Percentiles rank a stretch among this genome's conserved stretches.
These are phyloP conservation scores for Bipolaris sorokiniana DNA, from an alignment of 2,329 filamentous ascomycete species.

Conservation along the genomic window DNA sequence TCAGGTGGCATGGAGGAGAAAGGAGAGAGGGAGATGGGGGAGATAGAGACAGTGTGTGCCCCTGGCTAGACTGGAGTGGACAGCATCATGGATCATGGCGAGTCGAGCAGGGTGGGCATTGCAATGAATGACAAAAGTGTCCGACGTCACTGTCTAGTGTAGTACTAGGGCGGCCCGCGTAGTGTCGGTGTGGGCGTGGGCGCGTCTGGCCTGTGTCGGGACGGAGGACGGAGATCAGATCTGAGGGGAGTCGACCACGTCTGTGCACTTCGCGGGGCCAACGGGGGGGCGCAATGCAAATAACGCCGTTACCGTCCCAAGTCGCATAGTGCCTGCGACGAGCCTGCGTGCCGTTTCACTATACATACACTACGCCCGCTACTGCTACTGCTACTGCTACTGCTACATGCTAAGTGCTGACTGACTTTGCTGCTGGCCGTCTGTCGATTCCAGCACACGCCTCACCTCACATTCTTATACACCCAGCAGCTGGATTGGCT, in stretches of 20 bases:
- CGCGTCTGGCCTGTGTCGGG: constrained; percentile 7
- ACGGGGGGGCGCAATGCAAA: constrained; percentile 24
- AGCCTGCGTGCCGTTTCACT: constrained; percentile 12
- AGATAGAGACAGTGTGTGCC: not conserved
- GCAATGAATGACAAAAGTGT: not conserved
- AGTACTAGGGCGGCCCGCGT: not conserved
- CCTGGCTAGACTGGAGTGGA: not conserved
- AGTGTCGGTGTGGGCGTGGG: constrained; percentile 1
- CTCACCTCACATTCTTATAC: constrained; percentile 12
- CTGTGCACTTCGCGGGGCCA: constrained; percentile 30
- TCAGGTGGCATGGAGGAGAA: not conserved
- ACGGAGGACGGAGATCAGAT: constrained; percentile 14
- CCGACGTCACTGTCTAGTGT: constrained; percentile 6
- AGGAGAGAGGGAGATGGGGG: too few relatives aligned
- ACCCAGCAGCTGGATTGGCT: constrained; percentile 5
- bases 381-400: not conserved
- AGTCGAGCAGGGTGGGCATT: constrained; percentile 3
- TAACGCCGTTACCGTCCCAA: constrained; percentile 22
- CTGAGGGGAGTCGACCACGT: constrained; percentile 19
- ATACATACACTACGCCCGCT: constrained; percentile 3
- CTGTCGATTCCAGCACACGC: constrained; percentile 2
- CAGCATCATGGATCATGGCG: not conserved
- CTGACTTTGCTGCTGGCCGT: not conserved
- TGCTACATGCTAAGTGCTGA: not conserved
- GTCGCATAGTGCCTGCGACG: constrained; percentile 16